Percentiles rank a stretch among this genome's conserved stretches.
These are phyloP conservation scores for Trametes sp. DNA, from an alignment of 1,284 basidiomycete species.

Conservation along the genomic window DNA sequence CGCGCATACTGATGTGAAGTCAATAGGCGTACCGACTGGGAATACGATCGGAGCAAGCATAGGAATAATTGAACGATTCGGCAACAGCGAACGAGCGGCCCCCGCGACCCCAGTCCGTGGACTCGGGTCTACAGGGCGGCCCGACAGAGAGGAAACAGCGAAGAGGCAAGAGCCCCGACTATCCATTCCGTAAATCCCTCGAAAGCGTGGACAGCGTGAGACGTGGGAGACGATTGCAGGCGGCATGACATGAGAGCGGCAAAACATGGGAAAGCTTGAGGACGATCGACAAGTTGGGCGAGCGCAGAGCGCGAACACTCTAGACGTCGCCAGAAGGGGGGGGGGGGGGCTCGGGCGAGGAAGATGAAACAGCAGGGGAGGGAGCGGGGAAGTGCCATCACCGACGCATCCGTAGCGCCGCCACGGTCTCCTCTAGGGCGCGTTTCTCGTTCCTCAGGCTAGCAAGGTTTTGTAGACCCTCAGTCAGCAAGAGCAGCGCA, in stretches of 20 bases:
- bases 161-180: conserved; percentile 32
- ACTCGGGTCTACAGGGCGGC: conserved; percentile 3
- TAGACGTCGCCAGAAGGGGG: conserved; percentile 5
- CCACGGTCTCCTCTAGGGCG: conserved; percentile 31
- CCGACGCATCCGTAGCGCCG: conserved; percentile 25
- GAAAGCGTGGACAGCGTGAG: conserved; percentile 25
- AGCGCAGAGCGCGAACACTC: conserved; percentile 21
- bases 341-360: not conserved
- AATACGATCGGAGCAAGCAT: conserved; percentile 15
- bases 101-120: conserved; percentile 25
- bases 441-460: conserved; percentile 26
- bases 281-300: conserved; percentile 15
- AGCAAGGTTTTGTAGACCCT: not conserved
- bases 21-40: conserved; percentile 7
- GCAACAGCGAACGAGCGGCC: conserved; percentile 19
- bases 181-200: conserved; percentile 29
- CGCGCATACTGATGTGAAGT: not conserved
- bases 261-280: conserved; percentile 20
- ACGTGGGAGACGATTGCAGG: conserved; percentile 7
- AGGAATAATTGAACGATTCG: conserved; percentile 21
- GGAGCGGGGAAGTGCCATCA: conserved; percentile 3
- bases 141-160: conserved; percentile 31
- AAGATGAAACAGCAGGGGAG: not conserved
- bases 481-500: conserved; percentile 22
- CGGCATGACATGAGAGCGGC: conserved; percentile 13